A percentile compares a stretch with the other conserved stretches of the same genome.
phyloP scores from a whole-genome alignment of 2,329 filamentous ascomycete genomes.

The Claviceps pazoutovae region DNA sequence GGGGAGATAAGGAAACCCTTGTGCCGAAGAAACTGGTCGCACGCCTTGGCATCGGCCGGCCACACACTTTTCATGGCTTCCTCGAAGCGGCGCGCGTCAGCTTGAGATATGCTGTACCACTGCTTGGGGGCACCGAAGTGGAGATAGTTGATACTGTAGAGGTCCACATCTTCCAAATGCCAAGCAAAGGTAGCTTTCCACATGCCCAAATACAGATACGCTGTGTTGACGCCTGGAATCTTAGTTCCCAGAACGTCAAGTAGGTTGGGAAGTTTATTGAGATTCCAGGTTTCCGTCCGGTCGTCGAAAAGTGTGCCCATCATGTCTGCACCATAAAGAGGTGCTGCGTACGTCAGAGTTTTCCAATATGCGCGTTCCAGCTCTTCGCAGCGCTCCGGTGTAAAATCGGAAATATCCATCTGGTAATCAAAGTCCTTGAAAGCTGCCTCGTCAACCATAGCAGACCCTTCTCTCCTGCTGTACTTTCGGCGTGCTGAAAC shows the following conservation, averaged over 20 bases:
- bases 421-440: slow-evolving; percentile 88
- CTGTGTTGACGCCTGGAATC: slow-evolving; percentile 93
- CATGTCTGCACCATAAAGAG: slow-evolving; percentile 93
- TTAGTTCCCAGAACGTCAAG: slow-evolving; percentile 90
- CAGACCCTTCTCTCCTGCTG: slow-evolving; percentile 63
- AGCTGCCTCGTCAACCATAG: slow-evolving; percentile 74
- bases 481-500: slow-evolving; percentile 80
- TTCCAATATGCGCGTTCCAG: slow-evolving; percentile 95
- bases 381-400: slow-evolving; percentile 82
- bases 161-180: slow-evolving; percentile 95
- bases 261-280: slow-evolving; percentile 86
- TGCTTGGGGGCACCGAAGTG: slow-evolving; percentile 98
- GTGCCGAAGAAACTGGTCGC: slow-evolving; percentile 89
- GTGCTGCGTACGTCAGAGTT: slow-evolving; percentile 85
- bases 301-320: slow-evolving; percentile 91
- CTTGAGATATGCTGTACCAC: slow-evolving; percentile 98
- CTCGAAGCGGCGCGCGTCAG: slow-evolving; percentile 85
- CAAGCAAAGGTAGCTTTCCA: slow-evolving; percentile 99
- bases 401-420: slow-evolving; percentile 78
- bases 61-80: slow-evolving; percentile 90
- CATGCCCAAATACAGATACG: slow-evolving; percentile 96
- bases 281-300: slow-evolving; percentile 72
- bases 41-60: slow-evolving; percentile 89
- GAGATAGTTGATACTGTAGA: slow-evolving; percentile 99
- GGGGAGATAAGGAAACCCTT: slow-evolving; percentile 97